A percentile compares a stretch with the other conserved stretches of the same genome.
Evolutionary conservation across 805 yeast species (phyloP).

Genomic region (Lipomyces yamadae): DNA sequence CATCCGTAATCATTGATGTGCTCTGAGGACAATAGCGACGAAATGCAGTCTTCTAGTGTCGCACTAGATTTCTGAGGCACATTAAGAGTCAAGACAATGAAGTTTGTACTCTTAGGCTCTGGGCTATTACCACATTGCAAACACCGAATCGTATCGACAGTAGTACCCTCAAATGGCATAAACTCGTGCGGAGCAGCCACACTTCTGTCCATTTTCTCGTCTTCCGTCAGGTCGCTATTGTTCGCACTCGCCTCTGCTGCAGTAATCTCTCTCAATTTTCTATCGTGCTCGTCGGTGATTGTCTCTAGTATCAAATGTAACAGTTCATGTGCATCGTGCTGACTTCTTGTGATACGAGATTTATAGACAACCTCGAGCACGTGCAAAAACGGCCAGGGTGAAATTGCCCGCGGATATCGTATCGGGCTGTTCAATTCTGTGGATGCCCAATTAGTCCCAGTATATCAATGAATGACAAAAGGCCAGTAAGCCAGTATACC

Average conservation of each 20-base stretch:
- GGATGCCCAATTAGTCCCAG: conserved; percentile 15
- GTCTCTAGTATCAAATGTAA: conserved; percentile 81
- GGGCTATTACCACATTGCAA: conserved; percentile 67
- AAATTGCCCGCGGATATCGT: conserved; percentile 56
- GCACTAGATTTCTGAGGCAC: conserved; percentile 64
- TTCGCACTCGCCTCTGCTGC: conserved; percentile 15
- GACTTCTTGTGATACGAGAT: conserved; percentile 75
- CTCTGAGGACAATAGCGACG: conserved; percentile 64
- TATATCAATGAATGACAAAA: background rate
- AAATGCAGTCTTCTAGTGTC: conserved; percentile 59
- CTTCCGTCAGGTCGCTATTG: conserved; percentile 21
- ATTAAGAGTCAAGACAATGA: conserved; percentile 72
- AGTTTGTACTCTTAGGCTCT: conserved; percentile 61
- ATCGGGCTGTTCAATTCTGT: conserved; percentile 65
- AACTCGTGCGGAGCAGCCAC: conserved; percentile 28
- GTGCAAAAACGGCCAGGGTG: conserved; percentile 80
- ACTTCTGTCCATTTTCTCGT: conserved; percentile 17
- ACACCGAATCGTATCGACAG: conserved; percentile 72
- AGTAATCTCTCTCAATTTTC: conserved; percentile 28
- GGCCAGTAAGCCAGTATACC: no score
- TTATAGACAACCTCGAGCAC: conserved; percentile 73
- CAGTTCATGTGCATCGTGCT: conserved; percentile 95
- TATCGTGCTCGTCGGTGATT: conserved; percentile 64
- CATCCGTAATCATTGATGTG: conserved; percentile 79
- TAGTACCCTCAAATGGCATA: conserved; percentile 74